Evolutionary conservation across 2,329 filamentous ascomycete species (phyloP).

Genomic region (Golovinomyces cichoracearum): DNA sequence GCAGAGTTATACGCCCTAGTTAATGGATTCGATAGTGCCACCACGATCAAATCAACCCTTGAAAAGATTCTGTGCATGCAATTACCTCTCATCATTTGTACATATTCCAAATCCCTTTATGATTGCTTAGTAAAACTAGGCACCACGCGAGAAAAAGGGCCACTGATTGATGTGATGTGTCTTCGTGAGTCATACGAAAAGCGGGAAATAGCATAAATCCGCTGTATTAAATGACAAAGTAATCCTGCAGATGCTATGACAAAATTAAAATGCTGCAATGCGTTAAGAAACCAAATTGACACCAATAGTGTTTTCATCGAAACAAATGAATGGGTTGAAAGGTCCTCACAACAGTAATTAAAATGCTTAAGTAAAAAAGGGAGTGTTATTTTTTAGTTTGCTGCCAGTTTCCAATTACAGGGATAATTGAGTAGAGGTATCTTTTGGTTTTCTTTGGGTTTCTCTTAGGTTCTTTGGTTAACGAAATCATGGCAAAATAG

Average conservation of each 20-base stretch:
- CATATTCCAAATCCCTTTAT: background rate
- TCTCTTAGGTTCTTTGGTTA: too few relatives aligned
- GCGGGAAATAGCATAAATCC: background rate
- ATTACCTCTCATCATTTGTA: background rate
- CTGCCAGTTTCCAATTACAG: too few relatives aligned
- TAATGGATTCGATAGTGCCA: background rate
- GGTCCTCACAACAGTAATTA: background rate
- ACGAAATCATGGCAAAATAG: too few relatives aligned
- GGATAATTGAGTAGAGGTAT: too few relatives aligned
- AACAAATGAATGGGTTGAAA: background rate
- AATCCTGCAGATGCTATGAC: background rate
- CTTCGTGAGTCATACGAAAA: slow-evolving; percentile 1
- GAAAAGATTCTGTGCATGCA: background rate
- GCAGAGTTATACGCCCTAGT: background rate
- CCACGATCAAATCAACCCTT: background rate
- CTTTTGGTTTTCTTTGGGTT: too few relatives aligned
- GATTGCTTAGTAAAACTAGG: background rate
- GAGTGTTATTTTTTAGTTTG: too few relatives aligned
- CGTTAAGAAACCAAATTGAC: background rate
- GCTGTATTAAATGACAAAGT: background rate
- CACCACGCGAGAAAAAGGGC: background rate
- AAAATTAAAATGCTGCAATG: background rate
- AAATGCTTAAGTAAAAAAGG: too few relatives aligned
- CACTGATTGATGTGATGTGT: background rate
- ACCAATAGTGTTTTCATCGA: background rate